Evolutionary conservation across 768 basidiomycete species (phyloP), one percentile per base, ranked within the genome.

Genomic region (Lentinula sp.): DNA sequence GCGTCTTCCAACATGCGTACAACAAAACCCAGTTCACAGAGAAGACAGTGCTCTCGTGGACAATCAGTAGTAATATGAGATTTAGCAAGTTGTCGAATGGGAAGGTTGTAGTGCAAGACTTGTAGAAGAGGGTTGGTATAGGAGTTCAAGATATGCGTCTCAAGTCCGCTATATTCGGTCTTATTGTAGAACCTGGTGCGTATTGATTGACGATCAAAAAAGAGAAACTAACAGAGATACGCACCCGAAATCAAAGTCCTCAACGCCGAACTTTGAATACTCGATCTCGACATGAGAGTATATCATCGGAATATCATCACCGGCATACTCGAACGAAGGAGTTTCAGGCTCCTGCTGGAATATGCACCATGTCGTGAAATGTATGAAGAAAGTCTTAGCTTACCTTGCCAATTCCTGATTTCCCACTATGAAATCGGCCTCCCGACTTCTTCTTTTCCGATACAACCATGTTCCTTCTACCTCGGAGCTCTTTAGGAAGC

Each of bases 241-340:
- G 60, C 70, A 93, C 95, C 83, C 96, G 68, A 99, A 99, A 73
- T 99, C 97, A 68, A 99, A 99, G 73, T 99, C 96, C 70, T 98
- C 96, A 16, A 98, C 93, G 4, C 96, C 96, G 68, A 99, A 99
- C 68, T 95, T 96, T 42, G 93, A 95, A 70, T 99, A 99, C 72
- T 95, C 93, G 68, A 99, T 99, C 74, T 98, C 95, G 15, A 97
- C 95, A 67, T 88, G 89, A 61, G 91, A 86, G 71, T 97, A 99
- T 62, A 86, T 81, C 59, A 81, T 83, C 0, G 95, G 93, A 52
- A 94, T 83, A 32, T 84, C 81, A 40, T 81, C 84, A 32, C 77
- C 78, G 18, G 72, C 75, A 56, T 82, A 78, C 59, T 85, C 84
- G 55, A 80, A 77, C 4, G 73, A 72, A 23, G 81, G 76, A n/a